Evolutionary conservation across 345 rosid species (phyloP), one percentile per base, ranked within the genome.

Genomic region (Geranium brycei): DNA sequence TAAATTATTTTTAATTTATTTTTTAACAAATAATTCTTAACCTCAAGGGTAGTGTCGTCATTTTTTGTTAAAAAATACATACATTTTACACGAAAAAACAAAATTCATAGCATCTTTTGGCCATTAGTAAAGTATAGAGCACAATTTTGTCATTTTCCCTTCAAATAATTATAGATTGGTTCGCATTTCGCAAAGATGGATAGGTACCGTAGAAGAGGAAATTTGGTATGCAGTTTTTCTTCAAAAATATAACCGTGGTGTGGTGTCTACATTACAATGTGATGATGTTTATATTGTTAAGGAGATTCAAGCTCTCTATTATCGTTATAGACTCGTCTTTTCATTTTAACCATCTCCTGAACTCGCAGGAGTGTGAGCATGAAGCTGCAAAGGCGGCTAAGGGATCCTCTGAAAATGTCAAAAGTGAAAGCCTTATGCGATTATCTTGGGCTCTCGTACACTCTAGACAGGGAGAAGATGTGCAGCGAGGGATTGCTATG

Each of bases 391-490:
- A 82, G 5, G 82, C 88, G 41, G 66, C 66, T 16, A 72, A 82
- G 59, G 82, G 74, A 58, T 78, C 64, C 56, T 81, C 91, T 0
- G 89, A 86, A 61, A 81, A 83, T 16, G 61, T 59, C 40, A 85
- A 84, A 75, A 80, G 66, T 58, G 88, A 87, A 53, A 77, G 87
- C 78, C 73, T 87, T 7, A 89, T 83, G 88, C 64, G 95, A n/a
- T 75, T 89, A 65, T 87, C 96, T 10, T 89, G 96, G 96, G 87
- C 91, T 23, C 95, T 89, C 66, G 95, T 83, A 71, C 96, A 87
- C 72, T 89, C 96, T 10, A 78, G 78, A 11, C 85, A 83, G 68
- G 64, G 81, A 2, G 96, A 83, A 73, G 87, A 87, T 62, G 83
- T 85, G 62, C 95, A 85, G 64, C 91, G 95, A 17, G 96, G 91